phyloP scores from a whole-genome alignment of 768 basidiomycete species.

The Russula olivacea region DNA sequence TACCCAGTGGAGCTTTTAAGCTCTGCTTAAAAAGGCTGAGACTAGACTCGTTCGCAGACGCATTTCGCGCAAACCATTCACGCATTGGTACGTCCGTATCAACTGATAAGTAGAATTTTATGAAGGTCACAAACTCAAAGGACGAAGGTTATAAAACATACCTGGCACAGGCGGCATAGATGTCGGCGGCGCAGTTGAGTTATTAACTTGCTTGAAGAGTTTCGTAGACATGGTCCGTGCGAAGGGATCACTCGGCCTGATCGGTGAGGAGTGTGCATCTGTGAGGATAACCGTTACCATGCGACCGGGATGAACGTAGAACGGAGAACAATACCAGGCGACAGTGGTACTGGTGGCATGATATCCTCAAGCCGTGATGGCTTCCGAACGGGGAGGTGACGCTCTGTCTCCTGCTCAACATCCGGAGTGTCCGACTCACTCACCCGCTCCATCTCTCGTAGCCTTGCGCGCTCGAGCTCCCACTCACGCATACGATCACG shows the following conservation, averaged over 20 bases:
- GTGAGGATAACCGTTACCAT: background rate
- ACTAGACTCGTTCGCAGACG: conserved; percentile 35
- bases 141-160: conserved; percentile 33
- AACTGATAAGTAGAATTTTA: conserved; percentile 13
- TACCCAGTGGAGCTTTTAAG: conserved; percentile 70
- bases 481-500: conserved; percentile 67
- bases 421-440: conserved; percentile 29
- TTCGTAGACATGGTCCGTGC: conserved; percentile 11
- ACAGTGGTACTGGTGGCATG: conserved; percentile 26
- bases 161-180: conserved; percentile 8
- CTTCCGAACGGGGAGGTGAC: conserved; percentile 7
- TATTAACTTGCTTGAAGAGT: conserved; percentile 7
- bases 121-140: background rate
- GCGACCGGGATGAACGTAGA: background rate
- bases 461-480: conserved; percentile 63
- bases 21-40: conserved; percentile 57
- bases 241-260: background rate
- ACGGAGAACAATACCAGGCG: conserved; percentile 23
- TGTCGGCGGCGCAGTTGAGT: conserved; percentile 3
- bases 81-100: conserved; percentile 6
- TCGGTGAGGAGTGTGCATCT: conserved; percentile 8
- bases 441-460: conserved; percentile 62
- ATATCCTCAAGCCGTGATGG: conserved; percentile 12
- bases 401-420: conserved; percentile 11
- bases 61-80: conserved; percentile 17